Conservation (phyloP, 202 grass and related monocot species). For the Panicum hallii region DNA sequence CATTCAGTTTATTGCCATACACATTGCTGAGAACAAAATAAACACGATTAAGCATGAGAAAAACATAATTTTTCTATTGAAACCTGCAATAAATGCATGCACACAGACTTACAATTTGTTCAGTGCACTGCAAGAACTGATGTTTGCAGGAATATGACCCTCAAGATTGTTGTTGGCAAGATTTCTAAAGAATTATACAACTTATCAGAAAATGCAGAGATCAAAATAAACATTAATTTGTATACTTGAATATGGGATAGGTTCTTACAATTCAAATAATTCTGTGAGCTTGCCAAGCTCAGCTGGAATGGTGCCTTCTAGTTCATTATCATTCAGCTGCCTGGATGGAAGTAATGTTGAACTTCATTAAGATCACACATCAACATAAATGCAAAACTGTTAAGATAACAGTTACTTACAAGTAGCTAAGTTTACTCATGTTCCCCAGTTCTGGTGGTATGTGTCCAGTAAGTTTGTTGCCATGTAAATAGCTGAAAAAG, state of each 20-base stretch:
- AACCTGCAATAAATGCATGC: background rate
- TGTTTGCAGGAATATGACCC: constrained; percentile 86
- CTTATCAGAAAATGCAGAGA: constrained; percentile 36
- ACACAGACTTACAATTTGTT: constrained; percentile 92
- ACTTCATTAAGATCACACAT: constrained; percentile 4
- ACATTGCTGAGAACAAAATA: constrained; percentile 68
- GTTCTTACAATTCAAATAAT: constrained; percentile 92
- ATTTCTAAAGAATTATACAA: constrained; percentile 62
- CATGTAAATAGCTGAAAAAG: constrained; percentile 80
- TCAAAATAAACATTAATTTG: constrained; percentile 8
- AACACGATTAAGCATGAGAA: constrained; percentile 25
- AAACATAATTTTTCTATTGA: constrained; percentile 16
- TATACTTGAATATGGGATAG: background rate
- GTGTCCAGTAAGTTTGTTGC: constrained; percentile 87
- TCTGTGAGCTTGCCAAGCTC: constrained; percentile 97
- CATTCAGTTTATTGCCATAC: constrained; percentile 86
- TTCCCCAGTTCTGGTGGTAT: constrained; percentile 93
- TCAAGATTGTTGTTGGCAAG: constrained; percentile 93
- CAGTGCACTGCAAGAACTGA: constrained; percentile 91
- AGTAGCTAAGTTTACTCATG: constrained; percentile 97
- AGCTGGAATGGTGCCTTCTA: constrained; percentile 87
- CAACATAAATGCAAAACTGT: constrained; percentile 13
- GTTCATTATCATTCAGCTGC: constrained; percentile 94
- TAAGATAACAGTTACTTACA: constrained; percentile 63
- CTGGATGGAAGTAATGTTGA: constrained; percentile 49